These are phyloP conservation scores for Eudorina sp. DNA, from an alignment of 139 green algal genomes.

Conservation along the genomic window DNA sequence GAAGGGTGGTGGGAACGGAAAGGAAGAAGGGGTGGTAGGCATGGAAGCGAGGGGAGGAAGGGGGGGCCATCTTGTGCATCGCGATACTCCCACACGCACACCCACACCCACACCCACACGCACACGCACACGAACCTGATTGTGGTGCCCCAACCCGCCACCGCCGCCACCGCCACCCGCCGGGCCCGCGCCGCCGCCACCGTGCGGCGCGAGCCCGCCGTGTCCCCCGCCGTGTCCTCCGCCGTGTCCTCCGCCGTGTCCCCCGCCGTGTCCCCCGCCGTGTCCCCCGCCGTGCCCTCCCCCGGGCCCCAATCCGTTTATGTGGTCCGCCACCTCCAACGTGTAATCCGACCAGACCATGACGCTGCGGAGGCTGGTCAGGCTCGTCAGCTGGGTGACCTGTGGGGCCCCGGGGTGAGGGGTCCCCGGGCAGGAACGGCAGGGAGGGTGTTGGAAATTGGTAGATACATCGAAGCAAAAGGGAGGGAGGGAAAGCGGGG, in stretches of 20 bases:
- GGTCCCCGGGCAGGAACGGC: too few species aligned
- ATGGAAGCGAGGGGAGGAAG: too few species aligned
- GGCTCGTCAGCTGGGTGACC: constrained; percentile 43
- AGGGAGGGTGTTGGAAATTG: too few species aligned
- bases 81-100: neutral
- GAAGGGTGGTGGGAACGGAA: too few species aligned
- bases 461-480: too few species aligned
- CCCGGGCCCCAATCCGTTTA: neutral
- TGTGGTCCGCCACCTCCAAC: constrained; percentile 15
- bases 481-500: too few species aligned
- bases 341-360: constrained; percentile 51
- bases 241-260: neutral
- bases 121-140: neutral
- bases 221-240: neutral
- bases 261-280: neutral
- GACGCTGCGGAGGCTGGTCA: constrained; percentile 43
- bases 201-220: neutral
- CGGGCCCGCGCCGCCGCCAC: neutral
- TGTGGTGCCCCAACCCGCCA: neutral
- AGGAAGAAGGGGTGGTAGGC: too few species aligned
- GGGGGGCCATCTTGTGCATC: too few species aligned
- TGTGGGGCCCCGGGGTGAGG: neutral
- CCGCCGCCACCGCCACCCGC: neutral
- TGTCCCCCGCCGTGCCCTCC: too few species aligned
- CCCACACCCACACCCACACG: neutral